phyloP scores from a whole-genome alignment of 208 protist species.

The Balamuthia mandrillaris region DNA sequence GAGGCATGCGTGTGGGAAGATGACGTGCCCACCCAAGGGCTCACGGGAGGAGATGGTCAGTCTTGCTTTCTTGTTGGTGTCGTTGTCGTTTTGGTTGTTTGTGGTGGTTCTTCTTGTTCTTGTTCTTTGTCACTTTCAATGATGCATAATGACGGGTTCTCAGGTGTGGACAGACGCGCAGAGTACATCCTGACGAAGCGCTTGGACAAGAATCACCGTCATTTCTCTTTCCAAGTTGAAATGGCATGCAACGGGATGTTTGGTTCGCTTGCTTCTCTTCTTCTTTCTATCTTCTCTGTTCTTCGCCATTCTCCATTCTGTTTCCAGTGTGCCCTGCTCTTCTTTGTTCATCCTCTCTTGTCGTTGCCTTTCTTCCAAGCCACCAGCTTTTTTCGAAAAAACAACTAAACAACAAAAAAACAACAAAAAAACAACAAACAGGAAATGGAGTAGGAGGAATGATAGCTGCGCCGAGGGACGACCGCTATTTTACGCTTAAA shows the following conservation, averaged over 20 bases:
- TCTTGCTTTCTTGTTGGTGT: too few species aligned
- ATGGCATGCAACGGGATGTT: conserved; percentile 73
- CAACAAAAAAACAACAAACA: too few species aligned
- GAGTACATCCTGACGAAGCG: not conserved
- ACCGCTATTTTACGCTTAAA: conserved; percentile 46
- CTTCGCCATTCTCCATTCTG: too few species aligned
- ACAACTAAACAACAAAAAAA: too few species aligned
- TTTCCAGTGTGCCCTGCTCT: too few species aligned
- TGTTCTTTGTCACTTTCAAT: not conserved
- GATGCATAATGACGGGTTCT: too few species aligned
- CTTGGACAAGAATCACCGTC: not conserved
- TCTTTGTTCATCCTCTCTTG: too few species aligned
- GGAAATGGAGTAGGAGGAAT: not conserved
- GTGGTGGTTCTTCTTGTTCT: not conserved
- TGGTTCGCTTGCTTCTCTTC: too few species aligned
- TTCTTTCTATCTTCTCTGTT: too few species aligned
- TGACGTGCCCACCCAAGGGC: conserved; percentile 54
- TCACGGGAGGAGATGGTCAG: conserved; percentile 48
- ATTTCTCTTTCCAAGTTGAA: conserved; percentile 41
- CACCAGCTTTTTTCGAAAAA: too few species aligned
- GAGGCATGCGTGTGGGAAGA: conserved; percentile 58
- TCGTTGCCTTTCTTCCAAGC: too few species aligned
- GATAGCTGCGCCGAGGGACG: conserved; percentile 38
- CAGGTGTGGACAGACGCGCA: not conserved
- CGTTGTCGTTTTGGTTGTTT: too few species aligned